phyloP scores from a whole-genome alignment of 208 protist species.

The Trypanosoma theileri region DNA sequence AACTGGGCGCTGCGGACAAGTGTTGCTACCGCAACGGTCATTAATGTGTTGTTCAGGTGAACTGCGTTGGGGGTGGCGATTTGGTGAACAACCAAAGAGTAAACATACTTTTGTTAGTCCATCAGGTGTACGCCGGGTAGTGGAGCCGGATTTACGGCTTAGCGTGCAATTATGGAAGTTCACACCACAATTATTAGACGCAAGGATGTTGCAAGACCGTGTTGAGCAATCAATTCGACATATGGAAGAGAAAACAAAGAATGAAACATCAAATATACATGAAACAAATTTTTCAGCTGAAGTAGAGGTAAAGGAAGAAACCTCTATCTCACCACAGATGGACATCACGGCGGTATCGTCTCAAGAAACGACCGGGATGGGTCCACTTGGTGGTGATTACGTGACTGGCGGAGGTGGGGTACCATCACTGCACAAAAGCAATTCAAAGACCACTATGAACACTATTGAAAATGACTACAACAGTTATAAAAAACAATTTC shows the following conservation, averaged over 20 bases:
- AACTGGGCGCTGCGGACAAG: conserved; percentile 64
- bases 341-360: conserved; percentile 17
- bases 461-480: conserved; percentile 58
- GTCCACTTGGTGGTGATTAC: conserved; percentile 35
- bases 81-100: conserved; percentile 60
- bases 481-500: conserved; percentile 73
- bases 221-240: conserved; percentile 55
- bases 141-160: conserved; percentile 78
- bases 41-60: conserved; percentile 79
- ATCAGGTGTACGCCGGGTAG: conserved; percentile 29
- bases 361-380: conserved; percentile 7
- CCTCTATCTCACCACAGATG: conserved; percentile 23
- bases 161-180: conserved; percentile 83
- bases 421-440: conserved; percentile 15
- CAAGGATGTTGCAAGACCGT: conserved; percentile 64
- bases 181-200: conserved; percentile 65
- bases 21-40: conserved; percentile 62
- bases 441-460: conserved; percentile 20
- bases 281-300: conserved; percentile 20
- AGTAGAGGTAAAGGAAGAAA: conserved; percentile 13
- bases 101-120: conserved; percentile 46
- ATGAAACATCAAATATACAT: conserved; percentile 17
- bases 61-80: conserved; percentile 82
- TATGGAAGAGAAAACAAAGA: conserved; percentile 25
- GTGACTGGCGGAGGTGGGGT: not conserved